Conservation (phyloP, 106 monocot genomes). For the Triglochin maritima region DNA sequence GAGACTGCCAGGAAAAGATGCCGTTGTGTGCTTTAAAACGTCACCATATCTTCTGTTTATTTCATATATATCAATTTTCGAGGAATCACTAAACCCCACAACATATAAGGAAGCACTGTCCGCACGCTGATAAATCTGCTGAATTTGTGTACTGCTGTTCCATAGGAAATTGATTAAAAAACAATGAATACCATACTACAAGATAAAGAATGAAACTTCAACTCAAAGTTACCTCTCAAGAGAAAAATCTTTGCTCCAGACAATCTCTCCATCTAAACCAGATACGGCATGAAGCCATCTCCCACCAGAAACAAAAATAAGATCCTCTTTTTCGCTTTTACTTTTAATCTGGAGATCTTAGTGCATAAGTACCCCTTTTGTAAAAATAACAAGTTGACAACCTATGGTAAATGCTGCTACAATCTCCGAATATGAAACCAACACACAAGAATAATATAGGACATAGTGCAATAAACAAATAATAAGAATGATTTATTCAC, state of each 20-base stretch:
- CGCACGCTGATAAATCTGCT: slow-evolving; percentile 49
- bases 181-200: neutral
- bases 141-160: slow-evolving; percentile 56
- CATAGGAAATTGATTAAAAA: slow-evolving; percentile 8
- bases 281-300: slow-evolving; percentile 75
- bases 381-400: neutral
- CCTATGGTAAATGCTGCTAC: neutral
- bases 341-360: slow-evolving; percentile 41
- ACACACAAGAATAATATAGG: neutral
- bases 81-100: slow-evolving; percentile 57
- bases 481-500: neutral
- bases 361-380: neutral
- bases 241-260: slow-evolving; percentile 70
- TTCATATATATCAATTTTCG: slow-evolving; percentile 42
- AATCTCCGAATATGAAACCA: neutral
- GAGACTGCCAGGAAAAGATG: slow-evolving; percentile 36
- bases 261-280: slow-evolving; percentile 67
- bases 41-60: slow-evolving; percentile 61
- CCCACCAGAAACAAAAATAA: slow-evolving; percentile 54
- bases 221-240: slow-evolving; percentile 39
- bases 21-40: slow-evolving; percentile 41
- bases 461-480: neutral
- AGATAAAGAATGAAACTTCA: neutral
- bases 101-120: slow-evolving; percentile 44
- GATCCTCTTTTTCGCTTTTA: slow-evolving; percentile 42